These are phyloP conservation scores for Gastrolobium villosum DNA, from an alignment of 306 rosid genomes.

Conservation along the genomic window DNA sequence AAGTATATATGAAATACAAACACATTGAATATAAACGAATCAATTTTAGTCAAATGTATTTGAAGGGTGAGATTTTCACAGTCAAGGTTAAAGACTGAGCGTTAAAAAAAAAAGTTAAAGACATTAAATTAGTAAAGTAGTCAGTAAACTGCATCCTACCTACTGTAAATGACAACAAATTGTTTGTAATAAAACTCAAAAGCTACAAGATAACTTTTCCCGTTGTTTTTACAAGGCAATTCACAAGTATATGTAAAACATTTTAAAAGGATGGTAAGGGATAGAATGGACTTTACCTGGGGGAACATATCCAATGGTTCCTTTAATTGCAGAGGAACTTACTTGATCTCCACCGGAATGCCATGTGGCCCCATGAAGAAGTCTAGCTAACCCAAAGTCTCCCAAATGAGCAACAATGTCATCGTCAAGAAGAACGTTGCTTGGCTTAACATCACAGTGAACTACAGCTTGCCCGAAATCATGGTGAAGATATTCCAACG, in stretches of 20 bases:
- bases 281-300: conserved; percentile 34
- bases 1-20: not conserved
- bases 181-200: no score
- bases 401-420: conserved; percentile 52
- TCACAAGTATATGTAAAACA: no score
- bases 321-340: conserved; percentile 34
- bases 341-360: conserved; percentile 25
- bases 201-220: no score
- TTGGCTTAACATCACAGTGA: conserved; percentile 62
- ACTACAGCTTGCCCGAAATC: conserved; percentile 37
- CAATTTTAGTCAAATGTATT: no score
- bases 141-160: no score
- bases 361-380: not conserved
- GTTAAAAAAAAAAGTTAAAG: no score
- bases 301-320: conserved; percentile 56
- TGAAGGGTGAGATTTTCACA: no score
- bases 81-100: no score
- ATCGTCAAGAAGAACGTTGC: conserved; percentile 53
- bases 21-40: not conserved
- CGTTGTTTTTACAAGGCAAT: no score
- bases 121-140: no score
- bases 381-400: conserved; percentile 62
- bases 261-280: not conserved
- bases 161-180: no score
- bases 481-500: conserved; percentile 57